Conservation (phyloP, 768 basidiomycete species). For the Mycena crocata region DNA sequence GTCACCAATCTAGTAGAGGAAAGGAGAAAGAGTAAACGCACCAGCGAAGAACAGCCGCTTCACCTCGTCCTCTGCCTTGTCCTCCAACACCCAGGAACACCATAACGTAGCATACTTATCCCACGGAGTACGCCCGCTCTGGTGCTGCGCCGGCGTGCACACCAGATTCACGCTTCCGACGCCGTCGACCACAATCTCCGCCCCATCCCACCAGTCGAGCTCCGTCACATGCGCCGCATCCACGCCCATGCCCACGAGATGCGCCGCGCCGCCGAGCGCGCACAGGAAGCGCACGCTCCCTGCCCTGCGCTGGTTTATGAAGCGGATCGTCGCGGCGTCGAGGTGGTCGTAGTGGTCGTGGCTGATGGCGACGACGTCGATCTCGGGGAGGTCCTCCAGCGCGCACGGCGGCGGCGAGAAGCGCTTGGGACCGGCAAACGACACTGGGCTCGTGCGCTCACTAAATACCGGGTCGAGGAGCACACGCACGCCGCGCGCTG, state of each 20-base stretch:
- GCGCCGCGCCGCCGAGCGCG: not conserved
- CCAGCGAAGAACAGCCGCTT: not conserved
- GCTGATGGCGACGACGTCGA: conserved; percentile 73
- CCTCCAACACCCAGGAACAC: not conserved
- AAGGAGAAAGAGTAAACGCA: not conserved
- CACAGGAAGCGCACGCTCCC: not conserved
- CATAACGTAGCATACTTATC: not conserved
- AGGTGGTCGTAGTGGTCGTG: conserved; percentile 64
- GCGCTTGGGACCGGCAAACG: conserved; percentile 58
- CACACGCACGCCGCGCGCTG: conserved; percentile 53
- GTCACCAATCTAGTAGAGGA: no score
- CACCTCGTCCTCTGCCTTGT: not conserved
- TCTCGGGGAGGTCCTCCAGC: conserved; percentile 65
- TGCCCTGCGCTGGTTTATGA: not conserved
- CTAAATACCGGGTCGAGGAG: conserved; percentile 66
- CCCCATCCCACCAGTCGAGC: not conserved
- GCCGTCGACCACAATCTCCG: not conserved
- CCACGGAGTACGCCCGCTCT: not conserved
- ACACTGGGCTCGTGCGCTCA: conserved; percentile 59
- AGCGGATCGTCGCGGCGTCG: not conserved
- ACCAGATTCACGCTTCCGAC: not conserved
- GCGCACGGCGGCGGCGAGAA: conserved; percentile 58
- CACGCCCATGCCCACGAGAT: not conserved
- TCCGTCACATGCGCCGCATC: not conserved
- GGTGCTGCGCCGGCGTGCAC: not conserved